These are phyloP conservation scores for Talaromyces sp. DNA, from an alignment of 2,329 filamentous ascomycete genomes.

Conservation along the genomic window DNA sequence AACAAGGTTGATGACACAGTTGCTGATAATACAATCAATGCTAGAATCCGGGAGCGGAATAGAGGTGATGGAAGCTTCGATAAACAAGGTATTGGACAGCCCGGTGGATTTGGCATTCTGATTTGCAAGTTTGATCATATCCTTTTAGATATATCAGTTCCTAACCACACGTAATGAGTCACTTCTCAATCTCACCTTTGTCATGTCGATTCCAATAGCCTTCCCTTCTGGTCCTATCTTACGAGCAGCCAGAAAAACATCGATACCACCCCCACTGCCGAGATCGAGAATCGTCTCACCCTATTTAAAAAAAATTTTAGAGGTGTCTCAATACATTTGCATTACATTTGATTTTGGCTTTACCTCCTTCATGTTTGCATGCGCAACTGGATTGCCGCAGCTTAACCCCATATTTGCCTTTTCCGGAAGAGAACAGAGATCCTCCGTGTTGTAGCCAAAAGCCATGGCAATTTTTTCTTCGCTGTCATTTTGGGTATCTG, in stretches of 20 bases:
- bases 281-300: conserved; percentile 57
- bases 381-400: conserved; percentile 52
- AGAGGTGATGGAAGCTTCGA: conserved; percentile 49
- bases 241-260: conserved; percentile 51
- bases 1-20: conserved; percentile 61
- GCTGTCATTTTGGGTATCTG: conserved; percentile 29
- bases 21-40: conserved; percentile 57
- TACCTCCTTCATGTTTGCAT: conserved; percentile 46
- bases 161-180: background rate
- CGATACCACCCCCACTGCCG: conserved; percentile 55
- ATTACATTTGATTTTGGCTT: background rate
- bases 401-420: conserved; percentile 51
- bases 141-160: conserved; percentile 28
- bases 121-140: conserved; percentile 52
- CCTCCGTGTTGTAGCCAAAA: conserved; percentile 50
- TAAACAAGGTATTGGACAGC: conserved; percentile 47
- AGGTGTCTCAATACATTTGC: background rate
- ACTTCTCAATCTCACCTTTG: conserved; percentile 37
- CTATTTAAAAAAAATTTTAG: conserved; percentile 23
- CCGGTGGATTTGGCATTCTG: conserved; percentile 38
- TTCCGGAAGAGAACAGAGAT: conserved; percentile 44
- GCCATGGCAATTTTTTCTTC: conserved; percentile 44
- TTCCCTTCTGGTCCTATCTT: conserved; percentile 47
- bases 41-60: conserved; percentile 41
- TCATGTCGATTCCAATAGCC: conserved; percentile 59